These are phyloP conservation scores for Dryas octopetala DNA, from an alignment of 306 rosid genomes.

Conservation along the genomic window DNA sequence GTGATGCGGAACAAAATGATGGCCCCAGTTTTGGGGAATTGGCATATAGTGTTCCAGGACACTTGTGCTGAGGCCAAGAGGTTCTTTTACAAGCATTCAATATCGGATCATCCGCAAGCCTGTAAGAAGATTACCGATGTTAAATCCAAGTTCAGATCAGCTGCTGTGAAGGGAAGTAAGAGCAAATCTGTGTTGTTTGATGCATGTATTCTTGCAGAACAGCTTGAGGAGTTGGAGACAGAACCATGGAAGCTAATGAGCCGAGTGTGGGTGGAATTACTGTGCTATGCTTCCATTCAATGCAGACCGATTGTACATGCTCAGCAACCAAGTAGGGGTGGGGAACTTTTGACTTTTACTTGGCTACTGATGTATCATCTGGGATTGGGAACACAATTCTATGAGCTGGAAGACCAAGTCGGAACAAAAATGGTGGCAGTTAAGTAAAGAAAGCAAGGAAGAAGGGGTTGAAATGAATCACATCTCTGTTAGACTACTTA, in stretches of 20 bases:
- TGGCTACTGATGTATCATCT: slow-evolving; percentile 38
- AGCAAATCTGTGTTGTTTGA: slow-evolving; percentile 31
- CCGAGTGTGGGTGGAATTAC: slow-evolving; percentile 31
- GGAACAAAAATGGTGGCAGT: slow-evolving; percentile 12
- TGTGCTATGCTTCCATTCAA: slow-evolving; percentile 27
- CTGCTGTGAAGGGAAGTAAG: slow-evolving; percentile 22
- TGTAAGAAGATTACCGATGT: background rate
- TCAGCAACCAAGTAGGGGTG: slow-evolving; percentile 36
- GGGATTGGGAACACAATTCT: slow-evolving; percentile 38
- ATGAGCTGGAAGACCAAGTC: slow-evolving; percentile 18
- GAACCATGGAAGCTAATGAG: slow-evolving; percentile 25
- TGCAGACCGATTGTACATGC: slow-evolving; percentile 31
- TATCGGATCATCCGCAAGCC: background rate
- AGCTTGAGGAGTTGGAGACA: background rate
- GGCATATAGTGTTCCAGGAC: slow-evolving; percentile 29
- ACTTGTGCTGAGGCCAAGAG: slow-evolving; percentile 30
- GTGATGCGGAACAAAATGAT: slow-evolving; percentile 21
- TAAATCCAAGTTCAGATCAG: background rate
- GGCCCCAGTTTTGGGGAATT: slow-evolving; percentile 27
- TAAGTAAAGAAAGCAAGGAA: background rate
- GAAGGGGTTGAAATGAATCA: background rate
- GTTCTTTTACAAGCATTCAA: background rate
- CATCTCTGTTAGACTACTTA: background rate
- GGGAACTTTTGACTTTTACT: slow-evolving; percentile 30
- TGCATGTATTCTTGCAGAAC: slow-evolving; percentile 1